Evolutionary conservation across 148 eudicot species (phyloP), one percentile per base, ranked within the genome.

Genomic region (Cornus controversa): DNA sequence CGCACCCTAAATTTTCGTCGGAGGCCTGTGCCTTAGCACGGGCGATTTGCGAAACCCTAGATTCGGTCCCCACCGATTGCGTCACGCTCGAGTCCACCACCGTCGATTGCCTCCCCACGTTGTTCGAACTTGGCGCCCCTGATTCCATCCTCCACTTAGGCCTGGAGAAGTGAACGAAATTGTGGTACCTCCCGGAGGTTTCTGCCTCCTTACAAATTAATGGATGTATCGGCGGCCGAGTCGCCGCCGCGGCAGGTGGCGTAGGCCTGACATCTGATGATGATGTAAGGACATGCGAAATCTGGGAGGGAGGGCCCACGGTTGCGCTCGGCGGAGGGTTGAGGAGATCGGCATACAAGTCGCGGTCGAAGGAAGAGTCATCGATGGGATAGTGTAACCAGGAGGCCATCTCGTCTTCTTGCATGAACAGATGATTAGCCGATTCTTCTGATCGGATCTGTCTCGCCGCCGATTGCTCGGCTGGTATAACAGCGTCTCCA

Each of bases 331-430:
- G 80, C 6, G 70, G 64, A 15, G 85, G 79, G 31, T 74, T 78
- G 28, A 88, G 78, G 29, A 89, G 74, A 75, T 89, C 91, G 29
- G 84, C 45, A 67, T 90, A 88, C 57, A 91, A 72, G 63, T 91
- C 85, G 0, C 83, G 88, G 27, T 80, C 86, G 45, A 89, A 80
- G 22, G 82, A 63, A 27, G 80, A 22, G 3, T 82, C 91, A 3
- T 91, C 93, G 8, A 82, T 45, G 0, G 94, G 93, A 72, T 77
- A 88, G 42, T 93, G 93, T 36, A 93, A 85, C 97, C 97, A 93
- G 0, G 93, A 77, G 14, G 88, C 85, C 94, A 89, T 88, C 80
- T 91, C 97, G 24, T 89, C 93, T 45, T 90, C 94, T 10, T 84
- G 90, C 81, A 90, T 89, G 72, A 84, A 88, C 15, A 86, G 77